Conservation (phyloP, 345 rosid genomes). For the Litchi chinensis region DNA sequence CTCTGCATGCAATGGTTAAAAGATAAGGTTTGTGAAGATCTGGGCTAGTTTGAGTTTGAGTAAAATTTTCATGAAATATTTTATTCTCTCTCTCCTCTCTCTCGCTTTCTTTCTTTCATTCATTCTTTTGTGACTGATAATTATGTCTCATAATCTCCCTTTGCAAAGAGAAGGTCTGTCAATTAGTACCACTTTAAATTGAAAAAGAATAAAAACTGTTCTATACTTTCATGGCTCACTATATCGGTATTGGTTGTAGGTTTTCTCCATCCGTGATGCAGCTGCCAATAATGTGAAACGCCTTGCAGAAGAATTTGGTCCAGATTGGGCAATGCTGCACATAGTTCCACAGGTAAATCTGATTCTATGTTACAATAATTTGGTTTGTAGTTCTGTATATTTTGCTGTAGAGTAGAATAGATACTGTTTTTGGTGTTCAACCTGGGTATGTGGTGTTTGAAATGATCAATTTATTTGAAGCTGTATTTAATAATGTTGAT, state of each 20-base stretch:
- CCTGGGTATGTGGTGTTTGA: not conserved
- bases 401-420: not conserved
- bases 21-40: slow-evolving; percentile 60
- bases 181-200: not conserved
- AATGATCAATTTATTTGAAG: not conserved
- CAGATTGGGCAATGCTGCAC: slow-evolving; percentile 98
- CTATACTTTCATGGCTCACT: not conserved
- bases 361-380: not conserved
- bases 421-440: not conserved
- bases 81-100: not conserved
- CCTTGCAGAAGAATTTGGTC: slow-evolving; percentile 97
- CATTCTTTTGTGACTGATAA: not conserved
- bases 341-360: slow-evolving; percentile 85
- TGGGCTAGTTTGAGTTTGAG: not conserved
- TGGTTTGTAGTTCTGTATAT: not conserved
- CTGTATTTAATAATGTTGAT: not conserved
- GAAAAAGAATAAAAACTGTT: not conserved
- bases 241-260: slow-evolving; percentile 43
- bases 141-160: slow-evolving; percentile 1
- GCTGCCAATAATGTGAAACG: slow-evolving; percentile 94
- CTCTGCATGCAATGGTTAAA: slow-evolving; percentile 92
- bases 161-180: not conserved
- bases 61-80: slow-evolving; percentile 1
- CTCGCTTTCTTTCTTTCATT: too few relatives aligned
- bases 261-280: slow-evolving; percentile 91